phyloP scores from a whole-genome alignment of 2,329 filamentous ascomycete genomes.

The Xylaria sp. region DNA sequence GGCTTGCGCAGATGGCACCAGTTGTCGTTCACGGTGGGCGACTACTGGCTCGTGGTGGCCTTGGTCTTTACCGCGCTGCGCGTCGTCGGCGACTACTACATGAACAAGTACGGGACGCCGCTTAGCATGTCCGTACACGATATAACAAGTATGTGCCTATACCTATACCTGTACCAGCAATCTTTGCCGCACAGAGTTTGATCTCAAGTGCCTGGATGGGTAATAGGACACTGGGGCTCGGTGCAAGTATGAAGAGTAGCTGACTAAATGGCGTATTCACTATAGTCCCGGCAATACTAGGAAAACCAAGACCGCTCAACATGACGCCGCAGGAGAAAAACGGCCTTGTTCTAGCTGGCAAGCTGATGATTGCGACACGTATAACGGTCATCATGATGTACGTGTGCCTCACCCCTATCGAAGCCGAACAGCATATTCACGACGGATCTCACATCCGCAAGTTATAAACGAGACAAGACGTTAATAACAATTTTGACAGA shows the following conservation, averaged over 20 bases:
- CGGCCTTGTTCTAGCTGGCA: conserved; percentile 27
- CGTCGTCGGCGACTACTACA: conserved; percentile 26
- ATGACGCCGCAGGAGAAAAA: conserved; percentile 6
- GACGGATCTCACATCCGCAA: background rate
- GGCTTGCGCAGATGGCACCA: conserved; percentile 26
- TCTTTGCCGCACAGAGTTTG: background rate
- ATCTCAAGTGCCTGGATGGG: background rate
- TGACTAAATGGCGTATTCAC: background rate
- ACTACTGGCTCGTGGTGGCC: conserved; percentile 32
- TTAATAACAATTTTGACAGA: conserved; percentile 18
- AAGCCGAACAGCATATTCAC: background rate
- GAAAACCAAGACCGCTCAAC: background rate
- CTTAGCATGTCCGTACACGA: conserved; percentile 13
- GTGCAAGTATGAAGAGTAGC: background rate
- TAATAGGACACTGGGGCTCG: background rate
- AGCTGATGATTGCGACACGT: conserved; percentile 28
- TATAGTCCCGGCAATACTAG: background rate
- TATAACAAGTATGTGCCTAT: conserved; percentile 13
- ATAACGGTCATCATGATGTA: conserved; percentile 30
- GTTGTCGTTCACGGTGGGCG: conserved; percentile 24
- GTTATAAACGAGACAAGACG: background rate
- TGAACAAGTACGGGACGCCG: conserved; percentile 27
- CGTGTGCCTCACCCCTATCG: background rate
- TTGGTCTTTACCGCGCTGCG: conserved; percentile 24
- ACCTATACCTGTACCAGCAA: background rate